These are phyloP conservation scores for Conticribra weissflogii DNA, from an alignment of 108 stramenopile genomes.

Conservation along the genomic window DNA sequence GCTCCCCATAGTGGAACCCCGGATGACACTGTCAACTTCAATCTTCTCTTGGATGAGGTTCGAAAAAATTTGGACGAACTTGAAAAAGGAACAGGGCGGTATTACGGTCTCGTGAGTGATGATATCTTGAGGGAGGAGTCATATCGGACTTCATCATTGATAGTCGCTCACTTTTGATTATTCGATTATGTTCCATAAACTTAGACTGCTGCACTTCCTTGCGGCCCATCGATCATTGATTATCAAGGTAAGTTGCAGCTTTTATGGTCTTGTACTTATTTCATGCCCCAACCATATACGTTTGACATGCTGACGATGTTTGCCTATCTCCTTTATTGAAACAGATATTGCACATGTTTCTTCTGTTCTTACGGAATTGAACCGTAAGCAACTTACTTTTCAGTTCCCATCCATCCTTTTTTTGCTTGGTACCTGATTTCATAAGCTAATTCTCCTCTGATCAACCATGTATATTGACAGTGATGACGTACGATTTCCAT, in stretches of 20 bases:
- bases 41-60: slow-evolving; percentile 29
- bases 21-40: slow-evolving; percentile 28
- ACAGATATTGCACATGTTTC: slow-evolving; percentile 37
- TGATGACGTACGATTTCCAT: slow-evolving; percentile 49
- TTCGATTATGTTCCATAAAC: neutral
- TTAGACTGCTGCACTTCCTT: slow-evolving; percentile 37
- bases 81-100: slow-evolving; percentile 19
- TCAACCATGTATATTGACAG: too few relatives aligned
- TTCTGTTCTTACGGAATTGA: slow-evolving; percentile 29
- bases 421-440: too few relatives aligned
- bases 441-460: too few relatives aligned
- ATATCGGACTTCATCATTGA: neutral
- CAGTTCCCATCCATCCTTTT: too few relatives aligned
- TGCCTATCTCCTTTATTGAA: neutral
- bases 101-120: slow-evolving; percentile 17
- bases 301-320: too few relatives aligned
- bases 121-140: neutral
- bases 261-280: too few relatives aligned
- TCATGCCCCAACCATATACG: too few relatives aligned
- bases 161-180: neutral
- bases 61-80: slow-evolving; percentile 28
- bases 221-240: slow-evolving; percentile 33
- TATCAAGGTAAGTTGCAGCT: slow-evolving; percentile 9
- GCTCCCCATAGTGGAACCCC: slow-evolving; percentile 31
- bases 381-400: neutral